Evolutionary conservation across 768 basidiomycete species (phyloP), one percentile per base, ranked within the genome.

Genomic region (Clavulina sp.): DNA sequence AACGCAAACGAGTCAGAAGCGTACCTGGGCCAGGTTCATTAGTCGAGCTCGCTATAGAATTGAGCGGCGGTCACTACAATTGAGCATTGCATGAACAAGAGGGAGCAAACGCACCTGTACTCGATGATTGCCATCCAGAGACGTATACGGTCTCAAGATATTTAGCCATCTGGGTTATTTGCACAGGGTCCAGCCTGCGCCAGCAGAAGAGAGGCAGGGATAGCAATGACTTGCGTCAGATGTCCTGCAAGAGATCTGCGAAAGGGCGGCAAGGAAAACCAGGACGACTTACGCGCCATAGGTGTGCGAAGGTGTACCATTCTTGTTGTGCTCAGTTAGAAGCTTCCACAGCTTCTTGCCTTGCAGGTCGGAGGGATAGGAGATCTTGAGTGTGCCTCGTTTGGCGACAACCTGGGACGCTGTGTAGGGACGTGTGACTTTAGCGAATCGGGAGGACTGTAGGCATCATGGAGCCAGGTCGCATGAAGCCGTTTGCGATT

Each of bases 111-210:
- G n/a, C n/a, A n/a, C n/a, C n/a, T n/a, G n/a, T n/a, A n/a, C n/a
- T n/a, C 18, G 54, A 56, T 19, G 52, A 55, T 56, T 72, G 70
- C 71, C 71, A 72, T 3, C 95, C 95, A 5, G 95, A 99, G 52
- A 99, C 87, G 63, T 99, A 99, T 59, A 99, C 85, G 2, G 93
- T 96, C 68, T 97, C 95, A 59, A 97, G 82, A 65, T 96, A 86
- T 64, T 71, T 72, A 47, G 93, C 92, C 95, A 99, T 99, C 68
- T 99, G 95, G 0, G 92, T 96, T 47, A 96, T 76, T 67, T 99
- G 95, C 4, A 99, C 89, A 0, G 92, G 87, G 65, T 99, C 95
- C 57, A 99, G 80, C 21, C 93, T 96, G 59, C n/a, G 50, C 16
- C 26, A 9, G 26, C 16, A 9, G 21, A 13, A 13, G 36, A 38